phyloP scores from a whole-genome alignment of 2,329 filamentous ascomycete species.

The Aureobasidium namibiae region DNA sequence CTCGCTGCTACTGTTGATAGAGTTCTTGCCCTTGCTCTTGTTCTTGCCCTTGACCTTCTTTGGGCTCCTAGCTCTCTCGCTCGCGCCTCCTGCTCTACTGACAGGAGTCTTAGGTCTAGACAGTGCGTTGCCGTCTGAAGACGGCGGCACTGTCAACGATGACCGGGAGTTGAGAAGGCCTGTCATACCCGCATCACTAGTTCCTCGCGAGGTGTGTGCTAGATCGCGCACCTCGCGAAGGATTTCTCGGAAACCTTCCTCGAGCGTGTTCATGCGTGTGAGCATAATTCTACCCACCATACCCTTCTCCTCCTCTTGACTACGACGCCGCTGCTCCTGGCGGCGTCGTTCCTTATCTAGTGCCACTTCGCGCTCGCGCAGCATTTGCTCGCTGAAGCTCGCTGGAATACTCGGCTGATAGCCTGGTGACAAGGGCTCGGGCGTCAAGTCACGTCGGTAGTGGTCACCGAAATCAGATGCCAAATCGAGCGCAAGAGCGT shows the following conservation, averaged over 20 bases:
- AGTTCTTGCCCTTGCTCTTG: slow-evolving; percentile 8
- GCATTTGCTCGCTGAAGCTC: slow-evolving; percentile 42
- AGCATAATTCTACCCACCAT: slow-evolving; percentile 75
- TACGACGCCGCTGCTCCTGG: slow-evolving; percentile 28
- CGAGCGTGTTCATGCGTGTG: slow-evolving; percentile 84
- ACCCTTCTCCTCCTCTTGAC: slow-evolving; percentile 51
- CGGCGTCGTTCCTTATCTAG: slow-evolving; percentile 22
- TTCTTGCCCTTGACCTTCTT: slow-evolving; percentile 1
- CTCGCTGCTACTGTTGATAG: neutral
- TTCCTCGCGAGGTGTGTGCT: slow-evolving; percentile 20
- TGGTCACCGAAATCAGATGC: slow-evolving; percentile 62
- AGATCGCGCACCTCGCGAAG: slow-evolving; percentile 28
- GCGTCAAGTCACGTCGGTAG: slow-evolving; percentile 35
- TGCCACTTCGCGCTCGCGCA: slow-evolving; percentile 44
- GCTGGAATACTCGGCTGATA: slow-evolving; percentile 28
- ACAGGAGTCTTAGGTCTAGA: slow-evolving; percentile 7
- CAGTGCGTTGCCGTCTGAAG: neutral
- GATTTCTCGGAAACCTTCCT: slow-evolving; percentile 77
- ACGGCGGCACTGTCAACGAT: neutral
- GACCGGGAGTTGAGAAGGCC: slow-evolving; percentile 4
- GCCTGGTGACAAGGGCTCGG: slow-evolving; percentile 38
- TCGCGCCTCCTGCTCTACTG: neutral
- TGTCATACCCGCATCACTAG: slow-evolving; percentile 19
- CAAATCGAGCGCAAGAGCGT: slow-evolving; percentile 54
- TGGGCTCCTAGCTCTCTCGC: slow-evolving; percentile 2